phyloP scores from a whole-genome alignment of 805 yeast genomes.

The Myxozyma vanderwaltii region DNA sequence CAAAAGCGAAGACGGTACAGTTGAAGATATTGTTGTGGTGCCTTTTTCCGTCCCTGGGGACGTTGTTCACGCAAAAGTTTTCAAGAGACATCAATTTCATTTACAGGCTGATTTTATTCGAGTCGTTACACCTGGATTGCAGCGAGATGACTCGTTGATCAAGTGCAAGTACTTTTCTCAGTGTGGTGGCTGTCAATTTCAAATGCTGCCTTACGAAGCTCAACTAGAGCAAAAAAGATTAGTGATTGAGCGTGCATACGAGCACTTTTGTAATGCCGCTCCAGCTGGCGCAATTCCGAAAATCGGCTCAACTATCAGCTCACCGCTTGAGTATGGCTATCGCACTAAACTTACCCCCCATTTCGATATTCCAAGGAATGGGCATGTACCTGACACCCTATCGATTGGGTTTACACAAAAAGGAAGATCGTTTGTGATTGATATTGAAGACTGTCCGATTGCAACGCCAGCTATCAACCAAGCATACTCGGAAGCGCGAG shows the following conservation, averaged over 20 bases:
- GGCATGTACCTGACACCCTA: conserved; percentile 41
- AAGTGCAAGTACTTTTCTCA: conserved; percentile 84
- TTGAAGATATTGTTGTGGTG: conserved; percentile 66
- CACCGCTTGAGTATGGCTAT: conserved; percentile 76
- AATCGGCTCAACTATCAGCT: conserved; percentile 64
- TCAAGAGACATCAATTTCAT: conserved; percentile 69
- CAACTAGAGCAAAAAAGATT: conserved; percentile 73
- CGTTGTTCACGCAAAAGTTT: conserved; percentile 64
- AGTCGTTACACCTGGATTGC: conserved; percentile 49
- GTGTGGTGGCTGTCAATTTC: conserved; percentile 95
- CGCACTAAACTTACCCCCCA: conserved; percentile 96
- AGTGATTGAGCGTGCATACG: conserved; percentile 80
- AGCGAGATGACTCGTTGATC: conserved; percentile 61
- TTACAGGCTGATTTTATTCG: conserved; percentile 68
- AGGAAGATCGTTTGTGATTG: conserved; percentile 69
- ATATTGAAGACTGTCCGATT: conserved; percentile 90
- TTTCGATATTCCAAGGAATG: conserved; percentile 71
- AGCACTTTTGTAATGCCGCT: conserved; percentile 57
- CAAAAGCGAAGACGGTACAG: conserved; percentile 56
- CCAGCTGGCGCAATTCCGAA: conserved; percentile 51
- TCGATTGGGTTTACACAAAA: conserved; percentile 87
- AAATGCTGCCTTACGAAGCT: conserved; percentile 67
- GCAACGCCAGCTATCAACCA: conserved; percentile 78
- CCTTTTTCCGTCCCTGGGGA: conserved; percentile 94
- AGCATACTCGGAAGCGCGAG: conserved; percentile 73